Percentiles rank a stretch among this genome's conserved stretches.
Evolutionary conservation across 2,329 filamentous ascomycete species (phyloP).

Genomic region (Colletotrichum lini): DNA sequence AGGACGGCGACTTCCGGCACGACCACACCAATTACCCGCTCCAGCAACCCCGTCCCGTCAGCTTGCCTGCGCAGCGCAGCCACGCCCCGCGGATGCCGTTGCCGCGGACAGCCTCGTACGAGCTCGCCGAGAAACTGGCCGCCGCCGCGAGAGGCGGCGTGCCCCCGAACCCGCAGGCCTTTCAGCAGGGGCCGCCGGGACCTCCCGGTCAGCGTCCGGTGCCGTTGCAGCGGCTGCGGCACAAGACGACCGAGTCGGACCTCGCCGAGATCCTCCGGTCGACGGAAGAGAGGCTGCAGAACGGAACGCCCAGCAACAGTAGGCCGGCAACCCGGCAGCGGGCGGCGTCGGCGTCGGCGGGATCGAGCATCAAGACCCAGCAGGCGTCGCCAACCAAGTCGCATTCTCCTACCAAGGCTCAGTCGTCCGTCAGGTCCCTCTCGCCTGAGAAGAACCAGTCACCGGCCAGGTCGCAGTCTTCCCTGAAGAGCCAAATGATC

Average conservation of each 20-base stretch:
- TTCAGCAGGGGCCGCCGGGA: slow-evolving; percentile 27
- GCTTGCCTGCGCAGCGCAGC: slow-evolving; percentile 10
- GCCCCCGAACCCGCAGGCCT: slow-evolving; percentile 10
- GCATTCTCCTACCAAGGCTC: slow-evolving; percentile 5
- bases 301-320: slow-evolving; percentile 53
- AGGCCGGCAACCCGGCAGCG: slow-evolving; percentile 47
- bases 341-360: slow-evolving; percentile 47
- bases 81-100: slow-evolving; percentile 35
- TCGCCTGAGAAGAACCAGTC: slow-evolving; percentile 18
- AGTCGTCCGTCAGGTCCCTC: slow-evolving; percentile 1
- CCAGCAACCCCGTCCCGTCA: slow-evolving; percentile 33
- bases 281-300: slow-evolving; percentile 66
- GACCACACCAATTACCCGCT: slow-evolving; percentile 34
- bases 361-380: slow-evolving; percentile 37
- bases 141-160: slow-evolving; percentile 41
- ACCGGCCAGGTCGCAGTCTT: background rate
- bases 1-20: slow-evolving; percentile 32
- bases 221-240: slow-evolving; percentile 44
- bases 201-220: slow-evolving; percentile 38
- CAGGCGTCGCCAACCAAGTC: slow-evolving; percentile 26
- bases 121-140: slow-evolving; percentile 41
- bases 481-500: slow-evolving; percentile 1
- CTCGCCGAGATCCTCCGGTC: slow-evolving; percentile 66
- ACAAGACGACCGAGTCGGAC: slow-evolving; percentile 61
- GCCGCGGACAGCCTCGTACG: slow-evolving; percentile 39